Evolutionary conservation across 306 rosid species (phyloP).

Genomic region (Cicer arietinum): DNA sequence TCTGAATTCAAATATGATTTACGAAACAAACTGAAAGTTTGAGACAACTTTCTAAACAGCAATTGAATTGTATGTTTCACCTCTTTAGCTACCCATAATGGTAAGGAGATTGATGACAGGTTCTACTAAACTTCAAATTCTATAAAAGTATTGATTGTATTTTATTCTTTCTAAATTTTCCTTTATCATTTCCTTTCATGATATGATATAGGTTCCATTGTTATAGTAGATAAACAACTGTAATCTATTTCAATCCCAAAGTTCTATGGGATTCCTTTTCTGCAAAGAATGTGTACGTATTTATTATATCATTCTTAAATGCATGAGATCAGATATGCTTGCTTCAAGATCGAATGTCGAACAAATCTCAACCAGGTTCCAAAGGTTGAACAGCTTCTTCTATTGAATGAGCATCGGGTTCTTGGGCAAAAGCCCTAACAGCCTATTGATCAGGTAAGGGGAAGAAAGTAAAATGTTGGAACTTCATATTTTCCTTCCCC

Average conservation of each 20-base stretch:
- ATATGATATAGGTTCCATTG: neutral
- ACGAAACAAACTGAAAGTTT: constrained; percentile 13
- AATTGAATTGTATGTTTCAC: constrained; percentile 29
- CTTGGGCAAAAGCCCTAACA: neutral
- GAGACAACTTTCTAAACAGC: constrained; percentile 26
- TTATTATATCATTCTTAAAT: constrained; percentile 1
- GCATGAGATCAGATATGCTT: constrained; percentile 16
- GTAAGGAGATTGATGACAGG: neutral
- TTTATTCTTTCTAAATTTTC: neutral
- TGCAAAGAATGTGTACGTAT: neutral
- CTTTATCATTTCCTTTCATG: constrained; percentile 4
- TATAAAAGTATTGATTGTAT: neutral
- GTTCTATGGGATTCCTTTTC: constrained; percentile 4
- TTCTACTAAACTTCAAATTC: constrained; percentile 18
- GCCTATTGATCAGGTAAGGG: neutral
- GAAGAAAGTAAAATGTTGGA: constrained; percentile 3
- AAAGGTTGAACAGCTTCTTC: neutral
- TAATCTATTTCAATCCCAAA: constrained; percentile 11
- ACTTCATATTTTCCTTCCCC: constrained; percentile 17
- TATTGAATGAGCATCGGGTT: neutral
- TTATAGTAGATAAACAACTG: neutral
- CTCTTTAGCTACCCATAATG: constrained; percentile 11
- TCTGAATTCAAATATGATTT: constrained; percentile 25
- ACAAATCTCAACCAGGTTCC: neutral
- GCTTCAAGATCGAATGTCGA: neutral